Conservation (phyloP, 257 asterid species). For the Penstemon davidsonii region DNA sequence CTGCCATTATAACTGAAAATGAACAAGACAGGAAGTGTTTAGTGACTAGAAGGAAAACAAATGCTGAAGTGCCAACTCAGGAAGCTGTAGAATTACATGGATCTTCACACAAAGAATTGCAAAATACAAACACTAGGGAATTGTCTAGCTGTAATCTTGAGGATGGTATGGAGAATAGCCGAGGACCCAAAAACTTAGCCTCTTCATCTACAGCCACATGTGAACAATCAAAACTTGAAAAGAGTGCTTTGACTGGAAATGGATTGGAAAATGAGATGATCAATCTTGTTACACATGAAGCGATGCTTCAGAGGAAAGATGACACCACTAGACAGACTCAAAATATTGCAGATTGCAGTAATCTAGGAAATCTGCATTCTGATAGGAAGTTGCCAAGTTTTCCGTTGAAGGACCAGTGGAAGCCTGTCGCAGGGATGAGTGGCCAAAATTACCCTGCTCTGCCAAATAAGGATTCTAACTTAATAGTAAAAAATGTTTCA, state of each 20-base stretch:
- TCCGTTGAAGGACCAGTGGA: slow-evolving; percentile 71
- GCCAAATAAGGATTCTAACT: slow-evolving; percentile 49
- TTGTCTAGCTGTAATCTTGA: slow-evolving; percentile 41
- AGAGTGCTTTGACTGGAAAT: slow-evolving; percentile 51
- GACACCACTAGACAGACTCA: slow-evolving; percentile 43
- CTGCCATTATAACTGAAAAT: slow-evolving; percentile 46
- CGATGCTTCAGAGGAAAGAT: slow-evolving; percentile 50
- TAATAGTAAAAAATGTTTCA: slow-evolving; percentile 40
- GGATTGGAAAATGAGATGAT: slow-evolving; percentile 43
- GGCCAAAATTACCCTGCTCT: slow-evolving; percentile 49
- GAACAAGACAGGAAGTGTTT: slow-evolving; percentile 56
- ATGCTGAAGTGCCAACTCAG: slow-evolving; percentile 46
- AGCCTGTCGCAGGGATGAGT: slow-evolving; percentile 60
- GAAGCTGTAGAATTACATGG: slow-evolving; percentile 61
- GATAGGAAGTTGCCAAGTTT: slow-evolving; percentile 53
- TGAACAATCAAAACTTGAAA: slow-evolving; percentile 53
- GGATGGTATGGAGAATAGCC: slow-evolving; percentile 49
- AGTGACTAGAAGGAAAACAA: slow-evolving; percentile 44
- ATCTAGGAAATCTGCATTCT: slow-evolving; percentile 45
- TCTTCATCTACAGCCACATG: slow-evolving; percentile 8
- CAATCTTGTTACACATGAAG: slow-evolving; percentile 44
- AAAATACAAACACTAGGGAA: slow-evolving; percentile 49
- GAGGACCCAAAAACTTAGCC: slow-evolving; percentile 41
- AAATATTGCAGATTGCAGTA: slow-evolving; percentile 41
- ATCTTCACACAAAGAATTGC: slow-evolving; percentile 49